These are phyloP conservation scores for Cladosporium sp. DNA, from an alignment of 2,329 filamentous ascomycete genomes.

Conservation along the genomic window DNA sequence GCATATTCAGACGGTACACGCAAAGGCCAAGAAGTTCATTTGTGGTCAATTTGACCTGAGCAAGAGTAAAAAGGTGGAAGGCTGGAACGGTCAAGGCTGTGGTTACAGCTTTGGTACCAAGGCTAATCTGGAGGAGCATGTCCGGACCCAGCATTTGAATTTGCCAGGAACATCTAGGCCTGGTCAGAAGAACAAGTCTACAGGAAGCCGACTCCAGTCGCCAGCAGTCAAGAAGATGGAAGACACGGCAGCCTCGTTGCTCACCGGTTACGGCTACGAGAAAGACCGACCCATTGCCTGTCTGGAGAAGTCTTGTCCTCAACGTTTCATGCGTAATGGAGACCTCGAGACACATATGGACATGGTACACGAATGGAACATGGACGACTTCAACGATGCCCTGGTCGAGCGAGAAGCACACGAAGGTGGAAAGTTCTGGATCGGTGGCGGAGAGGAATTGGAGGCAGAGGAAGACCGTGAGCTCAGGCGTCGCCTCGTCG, in stretches of 20 bases:
- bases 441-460: slow-evolving; percentile 32
- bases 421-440: slow-evolving; percentile 43
- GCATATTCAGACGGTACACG: slow-evolving; percentile 72
- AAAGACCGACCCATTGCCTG: slow-evolving; percentile 49
- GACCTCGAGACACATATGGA: slow-evolving; percentile 55
- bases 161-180: slow-evolving; percentile 12
- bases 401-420: slow-evolving; percentile 37
- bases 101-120: slow-evolving; percentile 73
- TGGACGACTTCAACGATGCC: slow-evolving; percentile 32
- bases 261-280: slow-evolving; percentile 56
- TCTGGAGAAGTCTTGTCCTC: slow-evolving; percentile 45
- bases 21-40: slow-evolving; percentile 67
- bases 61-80: slow-evolving; percentile 50
- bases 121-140: slow-evolving; percentile 73
- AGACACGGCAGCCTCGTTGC: slow-evolving; percentile 23
- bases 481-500: slow-evolving; percentile 5
- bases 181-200: slow-evolving; percentile 9
- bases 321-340: slow-evolving; percentile 53
- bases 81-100: slow-evolving; percentile 65
- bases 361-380: slow-evolving; percentile 37
- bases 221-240: neutral
- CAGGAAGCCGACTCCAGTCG: slow-evolving; percentile 3
- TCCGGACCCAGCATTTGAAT: slow-evolving; percentile 70
- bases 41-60: slow-evolving; percentile 67
- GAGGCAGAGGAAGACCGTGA: slow-evolving; percentile 11